Evolutionary conservation across 2,329 filamentous ascomycete genomes (phyloP).

Genomic region (Fusarium buxicola): DNA sequence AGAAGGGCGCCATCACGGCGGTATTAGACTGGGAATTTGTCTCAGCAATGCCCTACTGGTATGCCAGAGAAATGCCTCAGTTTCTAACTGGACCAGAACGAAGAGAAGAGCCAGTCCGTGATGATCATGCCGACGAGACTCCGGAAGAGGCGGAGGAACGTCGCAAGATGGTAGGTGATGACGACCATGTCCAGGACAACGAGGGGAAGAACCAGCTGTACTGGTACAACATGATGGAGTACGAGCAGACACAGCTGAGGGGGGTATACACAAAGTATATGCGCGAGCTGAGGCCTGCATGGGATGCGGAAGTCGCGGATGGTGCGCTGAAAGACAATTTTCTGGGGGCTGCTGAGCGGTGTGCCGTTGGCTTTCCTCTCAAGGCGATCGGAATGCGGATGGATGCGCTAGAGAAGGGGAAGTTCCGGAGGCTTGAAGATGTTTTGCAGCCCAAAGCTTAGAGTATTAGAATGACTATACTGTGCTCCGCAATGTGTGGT

Average conservation of each 20-base stretch:
- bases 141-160: slow-evolving; percentile 15
- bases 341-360: not conserved
- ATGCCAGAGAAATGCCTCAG: slow-evolving; percentile 47
- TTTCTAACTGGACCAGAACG: slow-evolving; percentile 49
- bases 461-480: too few relatives aligned
- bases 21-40: slow-evolving; percentile 59
- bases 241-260: slow-evolving; percentile 53
- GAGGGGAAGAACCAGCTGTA: slow-evolving; percentile 54
- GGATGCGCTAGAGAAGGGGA: too few relatives aligned
- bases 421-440: too few relatives aligned
- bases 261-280: slow-evolving; percentile 48
- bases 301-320: slow-evolving; percentile 44
- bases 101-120: slow-evolving; percentile 48
- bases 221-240: slow-evolving; percentile 54
- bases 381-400: too few relatives aligned
- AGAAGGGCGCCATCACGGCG: slow-evolving; percentile 50
- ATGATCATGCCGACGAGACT: slow-evolving; percentile 47
- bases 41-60: slow-evolving; percentile 55
- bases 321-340: slow-evolving; percentile 48
- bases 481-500: too few relatives aligned
- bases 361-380: too few relatives aligned
- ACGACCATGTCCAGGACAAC: slow-evolving; percentile 48
- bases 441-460: too few relatives aligned
- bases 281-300: slow-evolving; percentile 48
- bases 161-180: not conserved